phyloP scores from a whole-genome alignment of 2,329 filamentous ascomycete genomes.

The Colletotrichum shisoi region DNA sequence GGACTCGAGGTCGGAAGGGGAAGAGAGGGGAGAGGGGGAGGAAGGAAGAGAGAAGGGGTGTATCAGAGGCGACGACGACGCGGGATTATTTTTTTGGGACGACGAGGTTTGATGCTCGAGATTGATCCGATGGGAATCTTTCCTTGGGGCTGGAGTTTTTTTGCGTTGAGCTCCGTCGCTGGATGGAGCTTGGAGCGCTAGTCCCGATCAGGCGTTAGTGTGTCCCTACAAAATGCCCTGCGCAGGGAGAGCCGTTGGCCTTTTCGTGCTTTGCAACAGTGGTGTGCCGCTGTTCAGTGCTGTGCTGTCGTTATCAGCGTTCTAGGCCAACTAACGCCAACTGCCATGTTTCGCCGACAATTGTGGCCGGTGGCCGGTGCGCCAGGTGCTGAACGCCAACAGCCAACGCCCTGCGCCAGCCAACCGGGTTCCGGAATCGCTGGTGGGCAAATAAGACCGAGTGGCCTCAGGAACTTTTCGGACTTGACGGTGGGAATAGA shows the following conservation, averaged over 20 bases:
- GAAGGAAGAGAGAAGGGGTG: conserved; percentile 22
- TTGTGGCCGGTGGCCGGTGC: conserved; percentile 29
- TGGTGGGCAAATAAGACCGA: conserved; percentile 13
- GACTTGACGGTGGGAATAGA: conserved; percentile 35
- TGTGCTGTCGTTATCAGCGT: not conserved
- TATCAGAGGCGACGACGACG: conserved; percentile 41
- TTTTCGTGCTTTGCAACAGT: not conserved
- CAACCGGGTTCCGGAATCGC: conserved; percentile 25
- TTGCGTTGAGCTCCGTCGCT: conserved; percentile 54
- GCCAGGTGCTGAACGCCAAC: conserved; percentile 12
- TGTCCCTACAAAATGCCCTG: conserved; percentile 40
- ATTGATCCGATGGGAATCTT: conserved; percentile 45
- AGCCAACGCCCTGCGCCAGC: conserved; percentile 1
- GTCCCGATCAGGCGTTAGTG: conserved; percentile 44
- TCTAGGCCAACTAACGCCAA: not conserved
- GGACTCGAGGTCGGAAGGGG: conserved; percentile 36
- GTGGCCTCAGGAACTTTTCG: conserved; percentile 33
- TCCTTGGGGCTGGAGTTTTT: conserved; percentile 55
- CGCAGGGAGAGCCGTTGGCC: conserved; percentile 36
- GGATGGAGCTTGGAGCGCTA: conserved; percentile 48
- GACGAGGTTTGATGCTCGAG: conserved; percentile 43
- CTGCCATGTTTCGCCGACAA: conserved; percentile 27
- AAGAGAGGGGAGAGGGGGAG: conserved; percentile 33
- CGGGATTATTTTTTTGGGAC: conserved; percentile 47
- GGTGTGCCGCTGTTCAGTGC: too few relatives aligned